These are phyloP conservation scores for Echium plantagineum DNA, from an alignment of 257 asterid species.

Conservation along the genomic window DNA sequence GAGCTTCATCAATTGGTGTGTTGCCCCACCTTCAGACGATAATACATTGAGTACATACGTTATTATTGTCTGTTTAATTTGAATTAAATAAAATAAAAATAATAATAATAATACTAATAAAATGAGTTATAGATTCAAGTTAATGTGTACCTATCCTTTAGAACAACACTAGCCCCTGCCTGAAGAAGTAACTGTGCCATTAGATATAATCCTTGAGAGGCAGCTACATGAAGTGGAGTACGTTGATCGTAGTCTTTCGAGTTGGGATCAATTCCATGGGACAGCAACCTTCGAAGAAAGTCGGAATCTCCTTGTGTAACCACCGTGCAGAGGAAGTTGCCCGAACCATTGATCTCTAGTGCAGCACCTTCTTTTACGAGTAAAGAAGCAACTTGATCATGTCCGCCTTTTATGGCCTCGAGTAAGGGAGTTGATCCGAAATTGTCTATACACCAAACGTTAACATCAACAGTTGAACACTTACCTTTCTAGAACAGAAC, in stretches of 20 bases:
- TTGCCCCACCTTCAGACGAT: constrained; percentile 48
- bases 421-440: constrained; percentile 45
- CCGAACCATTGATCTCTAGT: constrained; percentile 31
- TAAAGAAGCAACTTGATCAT: constrained; percentile 36
- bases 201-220: constrained; percentile 46
- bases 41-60: neutral
- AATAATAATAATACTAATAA: no score
- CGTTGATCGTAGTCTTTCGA: constrained; percentile 52
- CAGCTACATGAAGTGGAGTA: constrained; percentile 64
- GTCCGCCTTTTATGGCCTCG: constrained; percentile 56
- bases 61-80: no score
- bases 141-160: constrained; percentile 43
- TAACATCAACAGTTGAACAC: neutral
- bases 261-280: constrained; percentile 51
- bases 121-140: neutral
- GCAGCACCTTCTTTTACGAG: constrained; percentile 42
- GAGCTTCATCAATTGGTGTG: constrained; percentile 64
- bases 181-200: constrained; percentile 35
- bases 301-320: constrained; percentile 39
- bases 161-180: constrained; percentile 51
- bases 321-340: constrained; percentile 43
- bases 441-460: constrained; percentile 24
- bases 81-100: no score
- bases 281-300: constrained; percentile 33
- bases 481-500: neutral